These are phyloP conservation scores for Beauveria caledonica DNA, from an alignment of 2,329 filamentous ascomycete species.

Conservation along the genomic window DNA sequence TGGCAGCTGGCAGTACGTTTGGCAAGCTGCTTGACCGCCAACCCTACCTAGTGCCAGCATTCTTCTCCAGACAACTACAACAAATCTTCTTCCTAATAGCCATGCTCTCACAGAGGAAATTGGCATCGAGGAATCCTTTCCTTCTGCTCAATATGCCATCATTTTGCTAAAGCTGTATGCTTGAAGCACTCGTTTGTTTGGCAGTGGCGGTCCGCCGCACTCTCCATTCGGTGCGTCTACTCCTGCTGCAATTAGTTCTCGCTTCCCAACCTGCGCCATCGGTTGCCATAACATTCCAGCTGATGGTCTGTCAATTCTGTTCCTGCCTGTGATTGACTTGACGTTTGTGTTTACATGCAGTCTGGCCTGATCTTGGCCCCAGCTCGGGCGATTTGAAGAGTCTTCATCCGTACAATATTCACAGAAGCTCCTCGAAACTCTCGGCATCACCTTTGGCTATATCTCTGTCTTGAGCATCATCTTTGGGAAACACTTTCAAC, in stretches of 20 bases:
- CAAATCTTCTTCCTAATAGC: background rate
- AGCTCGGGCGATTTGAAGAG: background rate
- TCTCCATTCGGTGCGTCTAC: background rate
- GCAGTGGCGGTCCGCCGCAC: background rate
- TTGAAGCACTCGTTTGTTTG: background rate
- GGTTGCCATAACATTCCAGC: background rate
- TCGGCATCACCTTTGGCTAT: background rate
- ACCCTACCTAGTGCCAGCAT: no score
- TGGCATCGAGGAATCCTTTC: background rate
- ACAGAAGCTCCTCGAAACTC: background rate
- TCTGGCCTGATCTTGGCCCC: background rate
- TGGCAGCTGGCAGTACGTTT: background rate
- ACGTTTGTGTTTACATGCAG: background rate
- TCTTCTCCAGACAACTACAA: background rate
- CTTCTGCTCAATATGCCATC: background rate
- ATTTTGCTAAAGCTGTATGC: background rate
- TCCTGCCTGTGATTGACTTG: background rate
- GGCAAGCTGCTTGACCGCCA: background rate
- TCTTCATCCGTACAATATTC: background rate
- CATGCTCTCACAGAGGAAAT: background rate
- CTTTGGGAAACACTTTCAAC: conserved; percentile 19
- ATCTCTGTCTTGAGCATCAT: background rate
- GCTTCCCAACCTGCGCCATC: background rate
- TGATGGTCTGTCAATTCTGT: background rate
- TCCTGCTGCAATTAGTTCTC: background rate